Conservation (phyloP, 2,329 filamentous ascomycete species). For the Didymella lethalis region DNA sequence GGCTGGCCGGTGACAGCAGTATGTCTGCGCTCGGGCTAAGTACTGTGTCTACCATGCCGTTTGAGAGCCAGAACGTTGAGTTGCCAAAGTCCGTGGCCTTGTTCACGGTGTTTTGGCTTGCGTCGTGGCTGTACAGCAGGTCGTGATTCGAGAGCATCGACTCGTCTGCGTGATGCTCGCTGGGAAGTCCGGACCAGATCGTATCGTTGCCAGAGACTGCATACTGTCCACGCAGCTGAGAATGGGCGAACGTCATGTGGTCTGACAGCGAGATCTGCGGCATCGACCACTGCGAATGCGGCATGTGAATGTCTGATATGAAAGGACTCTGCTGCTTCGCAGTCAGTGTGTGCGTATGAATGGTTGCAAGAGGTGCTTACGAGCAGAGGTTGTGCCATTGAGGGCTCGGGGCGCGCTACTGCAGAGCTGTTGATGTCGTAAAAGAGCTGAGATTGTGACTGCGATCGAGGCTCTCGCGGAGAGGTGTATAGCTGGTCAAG, state of each 20-base stretch:
- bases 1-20: conserved; percentile 34
- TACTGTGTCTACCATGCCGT: neutral
- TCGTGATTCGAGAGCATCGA: conserved; percentile 15
- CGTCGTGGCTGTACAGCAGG: conserved; percentile 17
- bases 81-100: conserved; percentile 15
- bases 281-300: conserved; percentile 18
- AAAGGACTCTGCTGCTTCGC: conserved; percentile 21
- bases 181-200: conserved; percentile 1
- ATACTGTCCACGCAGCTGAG: neutral
- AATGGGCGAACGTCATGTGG: neutral
- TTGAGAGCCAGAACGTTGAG: conserved; percentile 1
- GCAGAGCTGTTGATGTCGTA: conserved; percentile 10
- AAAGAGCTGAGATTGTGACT: conserved; percentile 8
- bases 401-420: neutral
- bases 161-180: conserved; percentile 20
- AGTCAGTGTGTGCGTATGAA: conserved; percentile 5
- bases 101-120: conserved; percentile 7
- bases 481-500: conserved; percentile 13
- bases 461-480: conserved; percentile 13
- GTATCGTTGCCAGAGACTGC: neutral
- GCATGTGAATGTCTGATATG: conserved; percentile 12
- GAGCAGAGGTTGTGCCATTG: conserved; percentile 29
- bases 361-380: conserved; percentile 19
- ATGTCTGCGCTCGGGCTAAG: conserved; percentile 24
- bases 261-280: conserved; percentile 1